Conservation (phyloP, 257 asterid species). For the Salvia splendens region DNA sequence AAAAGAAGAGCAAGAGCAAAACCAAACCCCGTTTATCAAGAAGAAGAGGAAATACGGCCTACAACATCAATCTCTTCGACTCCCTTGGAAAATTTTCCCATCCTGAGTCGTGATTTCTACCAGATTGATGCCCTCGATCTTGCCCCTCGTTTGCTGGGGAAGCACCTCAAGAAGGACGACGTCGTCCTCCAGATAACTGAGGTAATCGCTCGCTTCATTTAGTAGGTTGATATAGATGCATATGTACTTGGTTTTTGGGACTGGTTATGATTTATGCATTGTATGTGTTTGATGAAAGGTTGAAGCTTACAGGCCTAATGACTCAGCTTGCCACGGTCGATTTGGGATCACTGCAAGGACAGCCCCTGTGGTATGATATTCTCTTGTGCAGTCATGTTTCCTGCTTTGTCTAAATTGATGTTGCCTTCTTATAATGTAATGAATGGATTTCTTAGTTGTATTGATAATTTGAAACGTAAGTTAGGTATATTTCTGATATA, state of each 20-base stretch:
- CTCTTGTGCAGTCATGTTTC: neutral
- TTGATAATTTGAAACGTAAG: neutral
- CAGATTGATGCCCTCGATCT: slow-evolving; percentile 94
- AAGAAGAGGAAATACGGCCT: slow-evolving; percentile 23
- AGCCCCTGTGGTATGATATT: slow-evolving; percentile 75
- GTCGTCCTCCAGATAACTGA: slow-evolving; percentile 92
- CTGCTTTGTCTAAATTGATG: neutral
- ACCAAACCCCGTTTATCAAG: slow-evolving; percentile 27
- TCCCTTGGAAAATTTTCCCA: slow-evolving; percentile 37
- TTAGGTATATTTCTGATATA: neutral
- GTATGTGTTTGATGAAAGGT: slow-evolving; percentile 53
- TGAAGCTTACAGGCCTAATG: slow-evolving; percentile 93
- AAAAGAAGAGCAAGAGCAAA: slow-evolving; percentile 31
- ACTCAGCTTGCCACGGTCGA: slow-evolving; percentile 95
- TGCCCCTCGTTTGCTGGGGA: slow-evolving; percentile 93
- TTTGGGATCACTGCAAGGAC: slow-evolving; percentile 92
- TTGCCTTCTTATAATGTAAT: slow-evolving; percentile 2
- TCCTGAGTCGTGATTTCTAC: slow-evolving; percentile 64
- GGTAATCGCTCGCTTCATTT: slow-evolving; percentile 37
- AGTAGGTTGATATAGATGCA: neutral
- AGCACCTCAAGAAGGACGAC: slow-evolving; percentile 73
- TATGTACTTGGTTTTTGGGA: slow-evolving; percentile 6
- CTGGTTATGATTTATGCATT: slow-evolving; percentile 24
- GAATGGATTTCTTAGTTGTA: neutral
- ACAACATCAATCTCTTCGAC: slow-evolving; percentile 27